Conservation (phyloP, 2,329 filamentous ascomycete species). For the Xylaria sp. region DNA sequence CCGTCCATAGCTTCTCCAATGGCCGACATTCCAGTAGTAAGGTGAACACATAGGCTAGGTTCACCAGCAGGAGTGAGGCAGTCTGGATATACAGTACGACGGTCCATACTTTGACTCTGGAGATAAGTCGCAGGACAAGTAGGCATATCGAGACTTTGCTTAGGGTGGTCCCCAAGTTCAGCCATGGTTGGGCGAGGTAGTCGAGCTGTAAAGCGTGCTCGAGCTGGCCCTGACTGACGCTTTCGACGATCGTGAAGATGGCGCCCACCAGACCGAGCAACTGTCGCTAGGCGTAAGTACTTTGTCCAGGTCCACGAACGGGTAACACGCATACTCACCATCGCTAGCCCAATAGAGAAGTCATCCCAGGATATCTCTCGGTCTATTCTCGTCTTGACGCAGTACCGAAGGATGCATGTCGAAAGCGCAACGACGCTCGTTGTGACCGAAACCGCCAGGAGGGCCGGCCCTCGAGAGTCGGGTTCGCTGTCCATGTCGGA, state of each 20-base stretch:
- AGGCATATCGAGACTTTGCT: slow-evolving; percentile 44
- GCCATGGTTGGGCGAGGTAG: slow-evolving; percentile 42
- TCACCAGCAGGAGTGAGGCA: slow-evolving; percentile 38
- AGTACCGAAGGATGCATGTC: slow-evolving; percentile 40
- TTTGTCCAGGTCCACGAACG: neutral
- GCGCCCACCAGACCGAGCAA: slow-evolving; percentile 39
- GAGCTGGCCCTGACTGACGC: slow-evolving; percentile 29
- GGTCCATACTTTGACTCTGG: slow-evolving; percentile 36
- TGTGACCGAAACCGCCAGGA: slow-evolving; percentile 41
- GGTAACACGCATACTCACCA: slow-evolving; percentile 28
- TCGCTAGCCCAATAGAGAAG: slow-evolving; percentile 38
- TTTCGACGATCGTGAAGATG: slow-evolving; percentile 41
- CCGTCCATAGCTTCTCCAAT: slow-evolving; percentile 42
- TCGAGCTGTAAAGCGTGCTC: slow-evolving; percentile 38
- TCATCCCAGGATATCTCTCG: slow-evolving; percentile 38
- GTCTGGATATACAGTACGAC: slow-evolving; percentile 36
- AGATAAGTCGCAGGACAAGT: slow-evolving; percentile 38
- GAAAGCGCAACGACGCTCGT: slow-evolving; percentile 38
- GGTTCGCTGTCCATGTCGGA: slow-evolving; percentile 29
- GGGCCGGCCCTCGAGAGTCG: slow-evolving; percentile 38
- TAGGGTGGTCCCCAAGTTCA: slow-evolving; percentile 39
- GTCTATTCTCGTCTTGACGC: slow-evolving; percentile 32
- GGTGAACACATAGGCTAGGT: slow-evolving; percentile 38
- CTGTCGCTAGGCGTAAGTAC: slow-evolving; percentile 21
- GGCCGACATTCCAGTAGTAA: slow-evolving; percentile 43